phyloP scores from a whole-genome alignment of 2,329 filamentous ascomycete genomes.

The Sarocladiaceae sp. region DNA sequence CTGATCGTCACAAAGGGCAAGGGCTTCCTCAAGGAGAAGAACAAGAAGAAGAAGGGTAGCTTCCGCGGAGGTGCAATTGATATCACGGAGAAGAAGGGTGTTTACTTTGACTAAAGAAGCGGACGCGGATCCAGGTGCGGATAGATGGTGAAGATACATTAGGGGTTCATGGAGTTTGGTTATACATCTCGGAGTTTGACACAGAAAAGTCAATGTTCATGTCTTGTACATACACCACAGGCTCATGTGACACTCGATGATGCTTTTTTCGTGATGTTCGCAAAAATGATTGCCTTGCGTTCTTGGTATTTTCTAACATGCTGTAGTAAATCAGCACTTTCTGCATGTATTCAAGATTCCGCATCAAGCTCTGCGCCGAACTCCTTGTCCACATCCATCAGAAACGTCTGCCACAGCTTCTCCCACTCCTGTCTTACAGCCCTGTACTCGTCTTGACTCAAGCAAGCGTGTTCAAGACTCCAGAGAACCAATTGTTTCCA shows the following conservation, averaged over 20 bases:
- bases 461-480: conserved; percentile 59
- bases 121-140: not conserved
- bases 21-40: conserved; percentile 99
- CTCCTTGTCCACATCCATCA: conserved; percentile 43
- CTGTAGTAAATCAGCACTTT: not conserved
- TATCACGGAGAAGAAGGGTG: conserved; percentile 72
- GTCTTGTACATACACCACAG: too few species aligned
- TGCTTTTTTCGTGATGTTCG: not conserved
- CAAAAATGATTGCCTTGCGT: too few species aligned
- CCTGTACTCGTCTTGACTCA: conserved; percentile 37
- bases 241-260: not conserved
- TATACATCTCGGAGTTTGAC: conserved; percentile 18
- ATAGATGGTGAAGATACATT: not conserved
- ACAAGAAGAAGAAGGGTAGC: conserved; percentile 91
- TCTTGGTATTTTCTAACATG: too few species aligned
- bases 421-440: conserved; percentile 42
- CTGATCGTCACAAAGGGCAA: conserved; percentile 90
- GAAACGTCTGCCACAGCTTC: conserved; percentile 54
- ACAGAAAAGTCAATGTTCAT: conserved; percentile 5
- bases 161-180: conserved; percentile 2
- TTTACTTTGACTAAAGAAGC: conserved; percentile 75
- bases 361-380: conserved; percentile 23
- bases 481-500: conserved; percentile 66
- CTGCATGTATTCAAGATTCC: not conserved
- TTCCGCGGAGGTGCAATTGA: conserved; percentile 90